Base-by-base conservation (phyloP, 257 asterid species). In the Leptodermis oblonga region DNA sequence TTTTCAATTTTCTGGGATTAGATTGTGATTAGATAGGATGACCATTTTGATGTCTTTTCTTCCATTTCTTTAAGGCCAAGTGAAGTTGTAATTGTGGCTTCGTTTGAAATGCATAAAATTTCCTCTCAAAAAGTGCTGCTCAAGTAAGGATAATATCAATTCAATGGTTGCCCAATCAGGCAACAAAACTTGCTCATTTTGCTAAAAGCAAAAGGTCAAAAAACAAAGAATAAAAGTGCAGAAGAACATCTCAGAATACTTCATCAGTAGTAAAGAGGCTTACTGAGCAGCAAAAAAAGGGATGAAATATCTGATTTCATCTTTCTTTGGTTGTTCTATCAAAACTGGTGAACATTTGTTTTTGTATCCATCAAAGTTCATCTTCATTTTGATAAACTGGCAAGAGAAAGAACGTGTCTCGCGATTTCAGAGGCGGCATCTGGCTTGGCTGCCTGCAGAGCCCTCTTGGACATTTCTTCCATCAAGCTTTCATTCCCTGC, bases 351-450 rank as follows among this genome's bases (percentile, higher is more conserved):
- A 60, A 41, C 0, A 0, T 41, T 60, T 8, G 54, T 26, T 18
- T 22, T 17, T 25, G 48, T 37, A 17, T 49, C 61, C 41, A 39
- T 53, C 43, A 61, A 20, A 31, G 28, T 46, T 48, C 34, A 37
- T 30, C 23, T 36, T 25, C 28, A 66, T 61, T 67, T 69, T 74
- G 76, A 72, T 8, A 55, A 67, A n/a, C 69, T 75, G 65, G 73
- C 77, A 67, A 85, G 82, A 69, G 83, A 74, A 31, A 83, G 74
- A 49, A 85, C 51, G 48, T 79, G 81, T 46, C 36, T 70, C 45
- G 81, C 86, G 36, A 85, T 85, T 68, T 79, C 82, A 65, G 73
- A 48, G 25, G 90, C 76, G 46, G 90, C 86, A 67, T 83, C 69
- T 25, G 82, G 75, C 75, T 83, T 85, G 23, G 85, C 90, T 68